These are phyloP conservation scores for Penicillium italicum DNA, from an alignment of 2,329 filamentous ascomycete species.

Conservation along the genomic window DNA sequence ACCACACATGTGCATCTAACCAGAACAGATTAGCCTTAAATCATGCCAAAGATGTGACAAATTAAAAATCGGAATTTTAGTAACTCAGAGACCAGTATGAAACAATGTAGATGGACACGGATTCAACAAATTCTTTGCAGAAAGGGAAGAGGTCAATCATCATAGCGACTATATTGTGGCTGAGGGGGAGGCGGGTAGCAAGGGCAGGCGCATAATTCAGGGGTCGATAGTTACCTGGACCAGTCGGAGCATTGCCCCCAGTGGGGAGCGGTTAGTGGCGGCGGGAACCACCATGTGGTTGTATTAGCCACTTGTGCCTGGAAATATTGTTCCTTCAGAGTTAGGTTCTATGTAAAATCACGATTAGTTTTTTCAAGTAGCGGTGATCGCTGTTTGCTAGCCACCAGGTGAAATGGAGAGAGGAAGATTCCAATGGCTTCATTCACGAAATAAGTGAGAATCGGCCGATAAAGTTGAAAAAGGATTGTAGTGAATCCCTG, in stretches of 20 bases:
- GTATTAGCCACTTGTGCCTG: neutral
- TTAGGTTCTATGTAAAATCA: neutral
- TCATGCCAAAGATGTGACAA: neutral
- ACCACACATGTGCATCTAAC: neutral
- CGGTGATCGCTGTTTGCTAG: neutral
- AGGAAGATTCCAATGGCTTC: neutral
- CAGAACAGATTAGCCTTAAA: neutral
- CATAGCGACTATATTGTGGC: slow-evolving; percentile 3
- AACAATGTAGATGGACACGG: slow-evolving; percentile 17
- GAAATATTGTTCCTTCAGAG: neutral
- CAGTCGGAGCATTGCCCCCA: slow-evolving; percentile 4
- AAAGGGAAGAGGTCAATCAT: slow-evolving; percentile 19
- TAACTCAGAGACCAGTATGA: slow-evolving; percentile 17
- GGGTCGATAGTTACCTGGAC: neutral
- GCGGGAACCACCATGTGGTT: neutral
- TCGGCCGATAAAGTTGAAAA: neutral
- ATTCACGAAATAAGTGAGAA: neutral
- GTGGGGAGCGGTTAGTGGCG: neutral
- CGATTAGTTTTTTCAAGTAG: neutral
- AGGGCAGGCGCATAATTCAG: neutral
- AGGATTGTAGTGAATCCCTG: neutral
- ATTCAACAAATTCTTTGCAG: slow-evolving; percentile 16
- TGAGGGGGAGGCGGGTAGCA: too few relatives aligned
- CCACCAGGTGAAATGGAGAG: neutral
- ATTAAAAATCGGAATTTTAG: neutral